phyloP scores from a whole-genome alignment of 78 protist species.

The Blattamonas nauphoetae region DNA sequence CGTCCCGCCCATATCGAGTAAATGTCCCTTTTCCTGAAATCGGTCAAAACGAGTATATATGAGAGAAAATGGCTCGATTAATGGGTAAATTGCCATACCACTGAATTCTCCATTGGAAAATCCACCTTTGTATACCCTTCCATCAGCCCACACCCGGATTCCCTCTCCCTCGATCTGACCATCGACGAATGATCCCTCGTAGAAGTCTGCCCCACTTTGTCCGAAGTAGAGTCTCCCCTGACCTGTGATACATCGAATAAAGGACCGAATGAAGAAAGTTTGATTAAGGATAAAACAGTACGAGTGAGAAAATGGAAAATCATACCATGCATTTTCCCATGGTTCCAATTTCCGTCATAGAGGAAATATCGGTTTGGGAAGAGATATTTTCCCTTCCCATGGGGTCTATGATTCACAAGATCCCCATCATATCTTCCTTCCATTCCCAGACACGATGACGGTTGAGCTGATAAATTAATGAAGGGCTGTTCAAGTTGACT shows the following conservation, averaged over 20 bases:
- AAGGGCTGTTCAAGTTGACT: too few relatives aligned
- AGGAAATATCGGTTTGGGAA: neutral
- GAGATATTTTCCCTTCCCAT: neutral
- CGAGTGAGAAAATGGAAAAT: too few relatives aligned
- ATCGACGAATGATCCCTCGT: neutral
- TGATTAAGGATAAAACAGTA: too few relatives aligned
- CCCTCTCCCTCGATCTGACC: neutral
- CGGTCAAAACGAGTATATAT: neutral
- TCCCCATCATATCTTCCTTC: neutral
- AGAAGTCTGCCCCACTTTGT: neutral
- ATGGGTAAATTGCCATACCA: neutral
- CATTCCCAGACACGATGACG: too few relatives aligned
- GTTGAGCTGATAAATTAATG: too few relatives aligned
- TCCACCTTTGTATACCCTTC: neutral
- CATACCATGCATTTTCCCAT: neutral
- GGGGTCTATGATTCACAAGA: neutral
- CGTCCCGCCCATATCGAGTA: neutral
- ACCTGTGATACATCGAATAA: neutral
- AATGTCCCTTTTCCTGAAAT: neutral
- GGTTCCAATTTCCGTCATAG: neutral
- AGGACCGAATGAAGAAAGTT: too few relatives aligned
- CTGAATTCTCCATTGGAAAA: neutral
- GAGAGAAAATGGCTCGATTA: neutral
- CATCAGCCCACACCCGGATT: neutral
- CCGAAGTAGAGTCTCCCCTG: neutral